phyloP scores from a whole-genome alignment of 345 rosid species.

The Brassica carinata region DNA sequence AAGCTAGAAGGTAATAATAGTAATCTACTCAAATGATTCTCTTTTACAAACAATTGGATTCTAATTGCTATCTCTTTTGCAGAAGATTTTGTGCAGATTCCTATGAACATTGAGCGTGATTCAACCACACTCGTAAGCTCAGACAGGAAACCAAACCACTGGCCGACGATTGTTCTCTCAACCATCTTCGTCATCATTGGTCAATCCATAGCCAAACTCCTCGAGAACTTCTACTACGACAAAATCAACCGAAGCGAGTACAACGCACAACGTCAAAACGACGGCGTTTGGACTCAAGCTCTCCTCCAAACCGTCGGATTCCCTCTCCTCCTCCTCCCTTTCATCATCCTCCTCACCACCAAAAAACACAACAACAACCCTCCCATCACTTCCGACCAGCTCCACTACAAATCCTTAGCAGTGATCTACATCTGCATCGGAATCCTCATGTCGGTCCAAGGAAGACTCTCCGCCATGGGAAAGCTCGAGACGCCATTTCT shows the following conservation, averaged over 20 bases:
- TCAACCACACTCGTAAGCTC: conserved; percentile 7
- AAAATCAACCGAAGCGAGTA: conserved; percentile 26
- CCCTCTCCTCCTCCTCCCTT: conserved; percentile 41
- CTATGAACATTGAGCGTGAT: conserved; percentile 34
- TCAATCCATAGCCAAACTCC: conserved; percentile 32
- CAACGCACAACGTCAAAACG: conserved; percentile 28
- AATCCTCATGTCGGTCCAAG: conserved; percentile 31
- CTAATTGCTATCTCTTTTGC: conserved; percentile 28
- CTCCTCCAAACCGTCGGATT: conserved; percentile 41
- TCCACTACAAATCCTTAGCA: conserved; percentile 26
- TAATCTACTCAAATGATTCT: conserved; percentile 1
- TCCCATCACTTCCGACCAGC: conserved; percentile 10
- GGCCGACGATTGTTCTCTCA: conserved; percentile 37
- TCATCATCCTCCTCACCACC: conserved; percentile 31
- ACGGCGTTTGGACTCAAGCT: conserved; percentile 42
- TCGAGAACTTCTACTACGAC: conserved; percentile 39
- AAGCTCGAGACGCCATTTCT: conserved; percentile 33
- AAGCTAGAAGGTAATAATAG: conserved; percentile 31
- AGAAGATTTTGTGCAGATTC: conserved; percentile 39
- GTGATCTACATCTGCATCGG: conserved; percentile 37
- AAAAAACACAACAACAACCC: conserved; percentile 20
- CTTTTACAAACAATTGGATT: neutral
- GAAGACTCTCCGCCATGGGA: conserved; percentile 35
- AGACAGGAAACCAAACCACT: conserved; percentile 39
- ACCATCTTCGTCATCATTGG: conserved; percentile 33